Evolutionary conservation across 305 asterid species (phyloP), one percentile per base, ranked within the genome.

Genomic region (Petunia hybrid): DNA sequence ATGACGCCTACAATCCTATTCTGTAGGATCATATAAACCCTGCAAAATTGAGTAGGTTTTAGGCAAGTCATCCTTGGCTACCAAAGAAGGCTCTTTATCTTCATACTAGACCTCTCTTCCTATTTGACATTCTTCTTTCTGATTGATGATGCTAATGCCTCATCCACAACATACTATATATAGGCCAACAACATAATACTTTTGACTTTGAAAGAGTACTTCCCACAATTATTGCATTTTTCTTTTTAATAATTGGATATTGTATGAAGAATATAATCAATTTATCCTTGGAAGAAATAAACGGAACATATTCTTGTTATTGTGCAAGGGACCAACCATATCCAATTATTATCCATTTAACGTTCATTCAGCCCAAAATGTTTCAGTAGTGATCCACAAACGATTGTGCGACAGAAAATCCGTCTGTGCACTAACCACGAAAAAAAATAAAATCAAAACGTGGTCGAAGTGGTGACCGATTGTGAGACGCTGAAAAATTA

Each of bases 21-120:
- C 35, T 38, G 38, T 48, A 71, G 61, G 43, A 71, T 70, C 9
- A 70, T 55, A 16, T 14, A 6, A 42, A 39, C 16, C 39, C 12
- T 55, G 1, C 35, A 1, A 3, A 53, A 60, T 66, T 41, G 51
- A 68, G 38, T 16, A 45, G 80, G 77, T 79, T 78, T 77, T 88
- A 89, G 91, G 92, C 90, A 88, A 87, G 90, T 86, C 88, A 87
- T 89, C 90, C 91, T 89, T 89, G 91, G 91, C 92, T 89, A 85
- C 82, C 91, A 82, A 85, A 89, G 82, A 10, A 80, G 85, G 64
- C 78, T 84, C 92, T 81, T 76, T 61, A 75, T 66, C 85, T 86
- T 81, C 90, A 88, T 89, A 87, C 87, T 45, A 85, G 81, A 31
- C 89, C 85, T 84, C 84, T 81, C 88, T 79, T 82, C 89, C 84